phyloP scores from a whole-genome alignment of 2,329 filamentous ascomycete genomes.

The Colletotrichum musicola region DNA sequence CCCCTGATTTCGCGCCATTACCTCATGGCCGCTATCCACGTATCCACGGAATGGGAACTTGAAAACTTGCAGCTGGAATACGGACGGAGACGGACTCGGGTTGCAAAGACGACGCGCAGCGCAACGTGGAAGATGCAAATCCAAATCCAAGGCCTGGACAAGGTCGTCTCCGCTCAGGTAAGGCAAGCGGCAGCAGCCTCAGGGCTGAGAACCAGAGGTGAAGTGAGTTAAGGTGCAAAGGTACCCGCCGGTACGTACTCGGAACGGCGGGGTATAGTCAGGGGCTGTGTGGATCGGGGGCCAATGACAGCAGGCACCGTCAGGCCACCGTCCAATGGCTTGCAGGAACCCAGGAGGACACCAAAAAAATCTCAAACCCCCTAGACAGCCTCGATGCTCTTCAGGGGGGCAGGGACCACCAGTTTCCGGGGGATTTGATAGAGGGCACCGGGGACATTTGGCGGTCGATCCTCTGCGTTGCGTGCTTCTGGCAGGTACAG shows the following conservation, averaged over 20 bases:
- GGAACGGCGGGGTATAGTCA: background rate
- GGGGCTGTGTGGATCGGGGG: background rate
- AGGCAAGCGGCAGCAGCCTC: constrained; percentile 15
- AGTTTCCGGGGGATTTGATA: constrained; percentile 29
- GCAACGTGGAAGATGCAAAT: constrained; percentile 13
- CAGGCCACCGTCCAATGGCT: constrained; percentile 13
- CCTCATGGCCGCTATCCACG: background rate
- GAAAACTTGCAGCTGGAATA: no score
- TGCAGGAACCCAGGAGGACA: constrained; percentile 18
- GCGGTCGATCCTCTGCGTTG: constrained; percentile 5
- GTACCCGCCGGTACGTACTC: constrained; percentile 3
- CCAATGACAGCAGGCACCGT: background rate
- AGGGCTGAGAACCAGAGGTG: constrained; percentile 26
- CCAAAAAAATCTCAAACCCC: constrained; percentile 30
- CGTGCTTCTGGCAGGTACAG: constrained; percentile 2
- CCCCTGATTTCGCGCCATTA: background rate
- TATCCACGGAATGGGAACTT: no score
- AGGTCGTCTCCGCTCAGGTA: constrained; percentile 24
- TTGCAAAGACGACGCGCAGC: no score
- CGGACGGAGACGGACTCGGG: no score
- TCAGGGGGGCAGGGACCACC: constrained; percentile 20
- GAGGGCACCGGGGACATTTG: constrained; percentile 1
- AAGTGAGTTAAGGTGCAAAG: constrained; percentile 15
- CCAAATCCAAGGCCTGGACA: background rate
- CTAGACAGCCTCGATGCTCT: constrained; percentile 16